A percentile compares a stretch with the other conserved stretches of the same genome.
These are phyloP conservation scores for Adansonia rubrostipa DNA, from an alignment of 441 rosid species.

Conservation along the genomic window DNA sequence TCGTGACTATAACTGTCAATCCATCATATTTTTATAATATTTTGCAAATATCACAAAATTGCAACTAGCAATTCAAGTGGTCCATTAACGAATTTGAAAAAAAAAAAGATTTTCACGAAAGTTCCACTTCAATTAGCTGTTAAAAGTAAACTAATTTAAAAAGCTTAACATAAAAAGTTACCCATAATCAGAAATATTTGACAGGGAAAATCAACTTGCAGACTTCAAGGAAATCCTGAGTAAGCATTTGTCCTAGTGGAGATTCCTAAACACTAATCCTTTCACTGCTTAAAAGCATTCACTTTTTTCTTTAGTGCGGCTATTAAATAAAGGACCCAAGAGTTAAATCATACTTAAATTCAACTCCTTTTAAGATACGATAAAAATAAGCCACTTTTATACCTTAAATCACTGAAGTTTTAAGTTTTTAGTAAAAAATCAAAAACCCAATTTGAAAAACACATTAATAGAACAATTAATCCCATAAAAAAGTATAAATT, in stretches of 20 bases:
- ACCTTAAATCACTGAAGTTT: too few relatives aligned
- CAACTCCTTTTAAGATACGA: too few relatives aligned
- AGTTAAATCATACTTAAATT: too few relatives aligned
- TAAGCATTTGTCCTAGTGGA: conserved; percentile 66
- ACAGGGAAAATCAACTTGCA: conserved; percentile 91
- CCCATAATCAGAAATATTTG: conserved; percentile 50
- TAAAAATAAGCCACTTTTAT: too few relatives aligned
- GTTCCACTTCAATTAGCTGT: neutral
- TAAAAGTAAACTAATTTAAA: neutral
- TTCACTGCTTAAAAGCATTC: too few relatives aligned
- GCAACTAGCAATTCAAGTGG: neutral
- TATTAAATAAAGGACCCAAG: too few relatives aligned
- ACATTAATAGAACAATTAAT: too few relatives aligned
- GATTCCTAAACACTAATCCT: conserved; percentile 27
- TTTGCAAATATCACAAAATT: neutral
- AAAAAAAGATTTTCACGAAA: neutral
- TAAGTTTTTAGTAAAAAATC: too few relatives aligned
- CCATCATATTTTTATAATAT: neutral
- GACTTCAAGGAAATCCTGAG: conserved; percentile 85
- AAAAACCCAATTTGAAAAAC: too few relatives aligned
- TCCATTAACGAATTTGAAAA: neutral
- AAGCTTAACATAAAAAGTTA: neutral
- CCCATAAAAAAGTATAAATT: too few relatives aligned
- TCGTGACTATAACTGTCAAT: neutral
- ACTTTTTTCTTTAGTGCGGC: too few relatives aligned